phyloP scores from a whole-genome alignment of 2,329 filamentous ascomycete species.

The Stemphylium vesicarium region DNA sequence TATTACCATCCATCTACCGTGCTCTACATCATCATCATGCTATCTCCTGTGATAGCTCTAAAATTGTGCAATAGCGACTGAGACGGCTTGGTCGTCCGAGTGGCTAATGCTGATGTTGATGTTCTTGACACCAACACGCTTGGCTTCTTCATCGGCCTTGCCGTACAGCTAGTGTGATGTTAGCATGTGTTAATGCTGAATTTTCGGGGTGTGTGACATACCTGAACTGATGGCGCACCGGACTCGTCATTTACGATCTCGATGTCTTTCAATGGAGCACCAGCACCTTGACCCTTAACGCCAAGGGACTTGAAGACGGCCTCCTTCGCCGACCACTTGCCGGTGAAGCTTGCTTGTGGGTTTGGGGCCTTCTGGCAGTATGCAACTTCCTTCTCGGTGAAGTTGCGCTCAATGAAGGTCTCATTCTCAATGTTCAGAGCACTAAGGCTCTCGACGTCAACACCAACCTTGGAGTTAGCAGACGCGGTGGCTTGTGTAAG shows the following conservation, averaged over 20 bases:
- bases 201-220: constrained; percentile 59
- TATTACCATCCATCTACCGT: constrained; percentile 2
- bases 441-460: constrained; percentile 89
- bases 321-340: constrained; percentile 97
- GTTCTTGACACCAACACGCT: constrained; percentile 83
- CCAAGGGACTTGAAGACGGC: constrained; percentile 97
- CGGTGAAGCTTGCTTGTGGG: constrained; percentile 89
- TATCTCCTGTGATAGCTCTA: constrained; percentile 47
- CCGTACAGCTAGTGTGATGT: constrained; percentile 73
- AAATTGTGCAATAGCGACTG: constrained; percentile 85
- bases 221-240: constrained; percentile 82
- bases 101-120: constrained; percentile 96
- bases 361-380: constrained; percentile 84
- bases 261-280: constrained; percentile 90
- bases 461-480: constrained; percentile 77
- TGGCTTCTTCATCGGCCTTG: constrained; percentile 81
- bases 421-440: constrained; percentile 93
- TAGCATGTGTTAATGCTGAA: constrained; percentile 11
- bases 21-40: not conserved
- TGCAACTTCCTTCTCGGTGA: constrained; percentile 79
- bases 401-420: constrained; percentile 93
- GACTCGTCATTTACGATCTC: constrained; percentile 83
- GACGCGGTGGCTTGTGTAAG: constrained; percentile 70
- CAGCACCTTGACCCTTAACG: constrained; percentile 83
- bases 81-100: constrained; percentile 90